phyloP scores from a whole-genome alignment of 306 rosid genomes.

The Sechiopsis laciniata region DNA sequence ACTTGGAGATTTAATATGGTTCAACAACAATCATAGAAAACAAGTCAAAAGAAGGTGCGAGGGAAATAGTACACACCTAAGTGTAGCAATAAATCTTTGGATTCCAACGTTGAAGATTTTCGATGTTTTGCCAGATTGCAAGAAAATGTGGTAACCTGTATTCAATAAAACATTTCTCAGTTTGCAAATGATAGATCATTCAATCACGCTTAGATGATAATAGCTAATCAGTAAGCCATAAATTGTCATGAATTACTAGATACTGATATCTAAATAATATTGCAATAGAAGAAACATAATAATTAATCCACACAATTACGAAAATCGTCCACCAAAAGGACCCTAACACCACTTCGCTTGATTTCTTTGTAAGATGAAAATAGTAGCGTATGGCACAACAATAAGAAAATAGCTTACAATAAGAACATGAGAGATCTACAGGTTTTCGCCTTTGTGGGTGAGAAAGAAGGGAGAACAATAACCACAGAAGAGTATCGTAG shows the following conservation, averaged over 20 bases:
- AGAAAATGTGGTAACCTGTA: constrained; percentile 74
- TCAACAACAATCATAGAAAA: constrained; percentile 5
- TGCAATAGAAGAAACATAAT: not conserved
- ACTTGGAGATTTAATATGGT: too few relatives aligned
- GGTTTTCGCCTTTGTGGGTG: not conserved
- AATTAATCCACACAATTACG: not conserved
- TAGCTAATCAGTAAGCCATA: not conserved
- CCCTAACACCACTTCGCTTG: not conserved
- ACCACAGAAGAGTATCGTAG: not conserved
- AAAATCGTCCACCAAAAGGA: constrained; percentile 4
- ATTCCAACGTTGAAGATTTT: constrained; percentile 82
- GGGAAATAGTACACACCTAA: constrained; percentile 53
- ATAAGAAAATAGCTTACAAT: not conserved
- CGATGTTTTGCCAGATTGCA: constrained; percentile 95
- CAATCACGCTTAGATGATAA: not conserved
- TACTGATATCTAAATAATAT: not conserved
- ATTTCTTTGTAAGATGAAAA: constrained; percentile 1
- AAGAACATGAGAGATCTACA: not conserved
- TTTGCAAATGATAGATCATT: not conserved
- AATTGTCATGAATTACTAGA: not conserved
- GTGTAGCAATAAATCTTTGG: constrained; percentile 89
- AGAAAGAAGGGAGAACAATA: not conserved
- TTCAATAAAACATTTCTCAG: constrained; percentile 19
- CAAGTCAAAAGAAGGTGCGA: constrained; percentile 22
- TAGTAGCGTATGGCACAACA: not conserved